phyloP scores from a whole-genome alignment of 768 basidiomycete genomes.

The Pleurotus salmoneostramineus region DNA sequence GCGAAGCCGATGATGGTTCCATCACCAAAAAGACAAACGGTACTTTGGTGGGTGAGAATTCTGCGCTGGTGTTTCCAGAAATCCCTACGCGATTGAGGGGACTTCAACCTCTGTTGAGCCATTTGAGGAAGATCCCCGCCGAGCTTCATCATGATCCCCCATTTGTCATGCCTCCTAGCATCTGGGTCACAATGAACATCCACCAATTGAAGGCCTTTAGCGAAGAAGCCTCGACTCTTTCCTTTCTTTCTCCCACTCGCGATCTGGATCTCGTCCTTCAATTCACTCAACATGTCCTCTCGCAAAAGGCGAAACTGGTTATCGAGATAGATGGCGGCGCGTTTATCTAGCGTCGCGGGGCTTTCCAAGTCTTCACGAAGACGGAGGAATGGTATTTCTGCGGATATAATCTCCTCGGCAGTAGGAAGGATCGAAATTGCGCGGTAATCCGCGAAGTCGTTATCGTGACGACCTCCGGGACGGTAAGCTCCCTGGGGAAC shows the following conservation, averaged over 20 bases:
- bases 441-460: conserved; percentile 60
- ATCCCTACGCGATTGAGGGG: conserved; percentile 29
- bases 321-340: conserved; percentile 50
- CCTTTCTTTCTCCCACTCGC: conserved; percentile 35
- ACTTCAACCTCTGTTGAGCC: conserved; percentile 18
- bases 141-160: conserved; percentile 38
- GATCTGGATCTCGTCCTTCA: conserved; percentile 52
- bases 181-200: conserved; percentile 30
- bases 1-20: conserved; percentile 48
- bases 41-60: conserved; percentile 49
- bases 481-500: conserved; percentile 19
- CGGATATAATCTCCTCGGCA: conserved; percentile 48
- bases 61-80: conserved; percentile 33
- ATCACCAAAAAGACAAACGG: conserved; percentile 48
- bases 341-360: conserved; percentile 27
- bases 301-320: conserved; percentile 64
- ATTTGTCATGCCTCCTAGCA: conserved; percentile 22
- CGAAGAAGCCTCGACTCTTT: conserved; percentile 27
- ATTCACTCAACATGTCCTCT: conserved; percentile 58
- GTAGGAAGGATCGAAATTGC: conserved; percentile 63
- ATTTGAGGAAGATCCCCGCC: conserved; percentile 31
- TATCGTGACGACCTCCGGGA: conserved; percentile 69
- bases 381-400: conserved; percentile 44
- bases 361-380: conserved; percentile 40
- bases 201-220: conserved; percentile 32